Evolutionary conservation across 2,329 filamentous ascomycete genomes (phyloP), one percentile per base, ranked within the genome.

Genomic region (Didymella keratinophila): DNA sequence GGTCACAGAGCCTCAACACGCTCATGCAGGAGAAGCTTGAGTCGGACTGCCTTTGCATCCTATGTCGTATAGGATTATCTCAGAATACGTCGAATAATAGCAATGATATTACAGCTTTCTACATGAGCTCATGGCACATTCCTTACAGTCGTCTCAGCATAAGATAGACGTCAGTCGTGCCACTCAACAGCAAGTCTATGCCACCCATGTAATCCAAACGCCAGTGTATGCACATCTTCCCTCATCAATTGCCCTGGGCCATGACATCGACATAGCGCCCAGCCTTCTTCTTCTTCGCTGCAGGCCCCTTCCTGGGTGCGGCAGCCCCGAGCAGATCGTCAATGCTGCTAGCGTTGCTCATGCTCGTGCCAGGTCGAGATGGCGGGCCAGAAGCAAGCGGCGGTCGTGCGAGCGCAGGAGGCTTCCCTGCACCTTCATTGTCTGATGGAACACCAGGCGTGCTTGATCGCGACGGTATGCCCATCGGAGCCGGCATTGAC

Each of bases 201-300:
- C 20, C 14, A 27, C 16, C 14, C 36, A 34, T 37, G 10, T 25
- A 44, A 34, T 34, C 32, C 41, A 54, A 52, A 54, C 45, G 45
- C 56, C 50, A 25, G 3, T 41, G 10, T 43, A 46, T 43, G 43
- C 43, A 52, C 48, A 37, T 45, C 1, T 20, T 34, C 45, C 30
- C 48, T 34, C 20, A 44, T 46, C 34, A 60, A 23, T 50, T 57
- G n/a, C 58, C 58, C 21, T 60, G 58, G 4, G 58, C 57, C 93
- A 98, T 97, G 60, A 99, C 92, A 83, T 99, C 95, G 28, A 99
- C 89, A 81, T 99, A 99, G 27, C 93, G 83, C 28, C 92, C 89
- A 21, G 89, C 87, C 82, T 93, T 97, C 81, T 92, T 92, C 70
- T 92, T 91, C 70, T 79, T 81, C 43, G 76, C 75, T 32, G 76